A percentile compares a stretch with the other conserved stretches of the same genome.
Evolutionary conservation across 1,284 basidiomycete species (phyloP).

Genomic region (Acaromyces ingoldii): DNA sequence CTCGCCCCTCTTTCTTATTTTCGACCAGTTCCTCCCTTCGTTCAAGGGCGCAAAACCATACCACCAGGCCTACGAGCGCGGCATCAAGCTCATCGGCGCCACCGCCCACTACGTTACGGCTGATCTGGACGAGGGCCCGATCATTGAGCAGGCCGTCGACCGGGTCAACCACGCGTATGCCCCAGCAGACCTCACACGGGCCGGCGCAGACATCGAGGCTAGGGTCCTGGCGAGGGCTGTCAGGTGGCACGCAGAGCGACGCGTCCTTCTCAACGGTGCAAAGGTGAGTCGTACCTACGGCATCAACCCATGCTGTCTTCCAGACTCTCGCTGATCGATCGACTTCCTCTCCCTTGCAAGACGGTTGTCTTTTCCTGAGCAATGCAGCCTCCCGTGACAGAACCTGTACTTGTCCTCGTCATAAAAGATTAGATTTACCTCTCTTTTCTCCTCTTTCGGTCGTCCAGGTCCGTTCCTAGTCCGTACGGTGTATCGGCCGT

Average conservation of each 20-base stretch:
- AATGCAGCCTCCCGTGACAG: background rate
- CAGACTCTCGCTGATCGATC: too few relatives aligned
- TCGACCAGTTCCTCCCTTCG: conserved; percentile 35
- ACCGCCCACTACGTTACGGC: conserved; percentile 47
- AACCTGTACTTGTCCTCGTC: too few relatives aligned
- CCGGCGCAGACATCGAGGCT: conserved; percentile 42
- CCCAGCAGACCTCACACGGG: conserved; percentile 35
- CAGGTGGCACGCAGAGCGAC: conserved; percentile 43
- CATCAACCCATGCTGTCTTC: too few relatives aligned
- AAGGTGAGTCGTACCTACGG: too few relatives aligned
- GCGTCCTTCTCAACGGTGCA: conserved; percentile 43
- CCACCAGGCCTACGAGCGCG: conserved; percentile 46
- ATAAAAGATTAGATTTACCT: too few relatives aligned
- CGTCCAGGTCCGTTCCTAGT: too few relatives aligned
- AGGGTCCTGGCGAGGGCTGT: conserved; percentile 44
- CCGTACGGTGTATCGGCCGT: too few relatives aligned
- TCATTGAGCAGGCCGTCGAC: conserved; percentile 48
- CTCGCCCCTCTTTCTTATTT: background rate
- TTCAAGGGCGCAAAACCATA: conserved; percentile 49
- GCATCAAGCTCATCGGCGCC: conserved; percentile 48
- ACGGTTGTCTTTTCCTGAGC: background rate
- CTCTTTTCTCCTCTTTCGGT: too few relatives aligned
- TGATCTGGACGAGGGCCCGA: conserved; percentile 48
- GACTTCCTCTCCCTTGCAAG: background rate
- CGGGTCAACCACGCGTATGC: conserved; percentile 39